These are phyloP conservation scores for Cyclaneusma minus DNA, from an alignment of 2,329 filamentous ascomycete species.

Conservation along the genomic window DNA sequence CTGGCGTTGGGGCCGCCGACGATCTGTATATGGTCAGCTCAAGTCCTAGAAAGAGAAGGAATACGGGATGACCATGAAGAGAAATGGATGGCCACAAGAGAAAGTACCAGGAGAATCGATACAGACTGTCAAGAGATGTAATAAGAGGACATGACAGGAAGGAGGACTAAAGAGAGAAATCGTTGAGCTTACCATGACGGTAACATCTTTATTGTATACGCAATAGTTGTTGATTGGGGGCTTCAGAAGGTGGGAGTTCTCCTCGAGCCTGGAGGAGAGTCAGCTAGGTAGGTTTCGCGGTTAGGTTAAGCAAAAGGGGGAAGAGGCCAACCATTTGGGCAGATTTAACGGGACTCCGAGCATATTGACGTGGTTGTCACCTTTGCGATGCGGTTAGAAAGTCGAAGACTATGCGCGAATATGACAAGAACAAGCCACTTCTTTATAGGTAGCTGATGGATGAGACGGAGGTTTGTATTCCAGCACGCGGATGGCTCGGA, in stretches of 20 bases:
- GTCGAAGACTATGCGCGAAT: too few relatives aligned
- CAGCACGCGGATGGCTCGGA: too few relatives aligned
- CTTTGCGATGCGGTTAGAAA: not conserved
- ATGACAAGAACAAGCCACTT: too few relatives aligned
- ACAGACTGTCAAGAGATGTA: too few relatives aligned
- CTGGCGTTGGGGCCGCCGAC: constrained; percentile 92
- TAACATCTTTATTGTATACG: constrained; percentile 74
- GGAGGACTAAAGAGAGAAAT: constrained; percentile 2
- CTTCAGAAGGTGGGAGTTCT: constrained; percentile 83
- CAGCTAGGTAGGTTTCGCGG: constrained; percentile 1
- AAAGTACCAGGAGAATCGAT: too few relatives aligned
- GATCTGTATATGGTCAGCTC: constrained; percentile 33
- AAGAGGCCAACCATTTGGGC: constrained; percentile 3
- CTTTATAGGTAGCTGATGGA: too few relatives aligned
- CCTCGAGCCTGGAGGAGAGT: constrained; percentile 51
- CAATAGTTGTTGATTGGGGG: constrained; percentile 97
- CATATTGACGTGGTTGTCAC: not conserved
- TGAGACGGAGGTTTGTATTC: too few relatives aligned
- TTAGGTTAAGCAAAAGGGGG: not conserved
- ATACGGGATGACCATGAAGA: not conserved
- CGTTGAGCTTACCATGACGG: constrained; percentile 51
- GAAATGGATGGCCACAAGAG: too few relatives aligned
- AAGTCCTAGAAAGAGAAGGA: not conserved
- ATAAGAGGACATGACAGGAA: too few relatives aligned
- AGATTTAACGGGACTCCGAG: constrained; percentile 1